These are phyloP conservation scores for Castanea mollissima DNA, from an alignment of 306 rosid genomes.

Conservation along the genomic window DNA sequence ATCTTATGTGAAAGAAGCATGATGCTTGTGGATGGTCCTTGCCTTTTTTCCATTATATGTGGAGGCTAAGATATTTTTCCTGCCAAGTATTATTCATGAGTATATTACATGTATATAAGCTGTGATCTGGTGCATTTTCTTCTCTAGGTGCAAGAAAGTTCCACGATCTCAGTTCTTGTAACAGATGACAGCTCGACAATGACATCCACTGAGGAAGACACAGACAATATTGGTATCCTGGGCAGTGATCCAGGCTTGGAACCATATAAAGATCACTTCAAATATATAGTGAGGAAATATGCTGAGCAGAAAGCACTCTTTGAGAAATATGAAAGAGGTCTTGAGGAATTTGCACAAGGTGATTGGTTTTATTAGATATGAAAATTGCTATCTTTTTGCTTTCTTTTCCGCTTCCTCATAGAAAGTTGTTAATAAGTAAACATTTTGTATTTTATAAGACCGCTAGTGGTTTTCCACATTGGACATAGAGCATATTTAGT, in stretches of 20 bases:
- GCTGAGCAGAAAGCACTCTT: constrained; percentile 62
- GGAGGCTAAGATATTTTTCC: constrained; percentile 2
- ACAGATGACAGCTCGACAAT: constrained; percentile 49
- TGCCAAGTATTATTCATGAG: constrained; percentile 1
- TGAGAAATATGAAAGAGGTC: constrained; percentile 73
- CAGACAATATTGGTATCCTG: constrained; percentile 56
- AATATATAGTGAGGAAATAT: constrained; percentile 58
- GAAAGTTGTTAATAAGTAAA: background rate
- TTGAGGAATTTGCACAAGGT: constrained; percentile 85
- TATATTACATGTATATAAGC: constrained; percentile 24
- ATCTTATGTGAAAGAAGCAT: background rate
- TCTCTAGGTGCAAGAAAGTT: constrained; percentile 46
- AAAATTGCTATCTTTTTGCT: constrained; percentile 12
- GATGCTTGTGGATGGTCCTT: constrained; percentile 9
- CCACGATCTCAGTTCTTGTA: constrained; percentile 46
- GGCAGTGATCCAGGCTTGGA: constrained; percentile 55
- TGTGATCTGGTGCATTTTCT: constrained; percentile 26
- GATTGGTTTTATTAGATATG: constrained; percentile 16
- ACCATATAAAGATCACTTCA: constrained; percentile 68
- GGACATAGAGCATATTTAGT: background rate
- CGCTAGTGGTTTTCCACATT: background rate
- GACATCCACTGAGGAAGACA: constrained; percentile 38
- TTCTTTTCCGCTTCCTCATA: background rate
- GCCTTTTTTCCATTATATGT: background rate
- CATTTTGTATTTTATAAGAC: background rate